Evolutionary conservation across 1,284 basidiomycete genomes (phyloP), one percentile per base, ranked within the genome.

Genomic region (Moniliophthora roreri): DNA sequence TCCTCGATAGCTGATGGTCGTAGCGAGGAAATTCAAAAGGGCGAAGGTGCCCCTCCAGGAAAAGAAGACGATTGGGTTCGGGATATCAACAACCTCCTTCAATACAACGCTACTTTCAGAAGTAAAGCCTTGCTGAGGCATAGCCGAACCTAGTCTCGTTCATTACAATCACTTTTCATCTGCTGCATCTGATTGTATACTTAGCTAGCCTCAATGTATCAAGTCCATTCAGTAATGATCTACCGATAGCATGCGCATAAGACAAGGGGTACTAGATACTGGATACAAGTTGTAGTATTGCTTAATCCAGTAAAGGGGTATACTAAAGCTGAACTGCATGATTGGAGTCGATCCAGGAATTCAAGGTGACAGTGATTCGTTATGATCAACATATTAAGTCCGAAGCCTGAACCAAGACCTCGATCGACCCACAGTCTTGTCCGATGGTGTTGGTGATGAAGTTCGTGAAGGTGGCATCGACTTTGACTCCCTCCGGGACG

Each of bases 31-130:
- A 73, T 60, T 57, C 66, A 65, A 20, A 64, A 71, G 46, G 69
- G 66, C 42, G 79, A 82, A 67, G 82, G 82, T 20, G 82, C 80
- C 23, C 73, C 76, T 23, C 84, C 89, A 0, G 90, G 91, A 6
- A 90, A 90, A 62, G 92, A 93, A 61, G 91, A 95, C 60, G 92
- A 94, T 62, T 98, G 95, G 95, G 93, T 98, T 20, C 77, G 91
- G 56, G 96, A 98, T 68, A 97, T 98, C 71, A 98, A 98, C 67
- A 93, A 91, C 58, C 70, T 95, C 54, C 70, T 95, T 54, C 92
- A 95, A 71, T 95, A 95, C 71, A 95, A 95, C 60, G 89, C 89
- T 28, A 93, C 92, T 0, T 95, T 95, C 69, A 74, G 90, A 67
- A 94, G 92, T 70, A 95, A 94, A 71, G 89, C 88, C 9, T 70